Conservation (phyloP, 345 rosid genomes). For the Camelina laxa region DNA sequence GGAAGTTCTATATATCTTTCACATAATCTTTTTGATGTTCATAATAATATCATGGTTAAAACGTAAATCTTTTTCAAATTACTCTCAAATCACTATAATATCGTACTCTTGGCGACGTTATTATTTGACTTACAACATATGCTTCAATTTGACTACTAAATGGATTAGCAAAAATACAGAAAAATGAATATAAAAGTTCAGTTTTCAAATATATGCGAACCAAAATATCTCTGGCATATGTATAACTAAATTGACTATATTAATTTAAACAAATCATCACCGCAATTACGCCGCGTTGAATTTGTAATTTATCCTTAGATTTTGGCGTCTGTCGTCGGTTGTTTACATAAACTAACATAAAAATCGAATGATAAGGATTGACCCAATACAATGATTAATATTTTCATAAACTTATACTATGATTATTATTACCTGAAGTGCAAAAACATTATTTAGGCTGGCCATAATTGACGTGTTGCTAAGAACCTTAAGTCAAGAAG, state of each 20-base stretch:
- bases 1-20: too few species aligned
- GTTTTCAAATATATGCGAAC: neutral
- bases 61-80: too few species aligned
- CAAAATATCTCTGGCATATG: neutral
- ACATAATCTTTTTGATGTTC: too few species aligned
- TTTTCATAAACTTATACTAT: neutral
- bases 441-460: slow-evolving; percentile 7
- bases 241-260: neutral
- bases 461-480: slow-evolving; percentile 17
- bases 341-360: slow-evolving; percentile 15
- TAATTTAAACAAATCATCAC: slow-evolving; percentile 20
- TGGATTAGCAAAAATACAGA: too few species aligned
- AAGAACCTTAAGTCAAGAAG: slow-evolving; percentile 33
- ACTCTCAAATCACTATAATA: too few species aligned
- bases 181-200: too few species aligned
- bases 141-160: too few species aligned
- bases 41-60: too few species aligned
- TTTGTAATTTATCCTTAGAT: neutral
- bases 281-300: slow-evolving; percentile 27
- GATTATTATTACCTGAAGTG: neutral
- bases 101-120: too few species aligned
- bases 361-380: slow-evolving; percentile 31
- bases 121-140: too few species aligned
- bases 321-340: slow-evolving; percentile 17
- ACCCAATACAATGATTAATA: slow-evolving; percentile 10